Conservation (phyloP, 164 flowering plant genomes). For the Echeveria elegans region DNA sequence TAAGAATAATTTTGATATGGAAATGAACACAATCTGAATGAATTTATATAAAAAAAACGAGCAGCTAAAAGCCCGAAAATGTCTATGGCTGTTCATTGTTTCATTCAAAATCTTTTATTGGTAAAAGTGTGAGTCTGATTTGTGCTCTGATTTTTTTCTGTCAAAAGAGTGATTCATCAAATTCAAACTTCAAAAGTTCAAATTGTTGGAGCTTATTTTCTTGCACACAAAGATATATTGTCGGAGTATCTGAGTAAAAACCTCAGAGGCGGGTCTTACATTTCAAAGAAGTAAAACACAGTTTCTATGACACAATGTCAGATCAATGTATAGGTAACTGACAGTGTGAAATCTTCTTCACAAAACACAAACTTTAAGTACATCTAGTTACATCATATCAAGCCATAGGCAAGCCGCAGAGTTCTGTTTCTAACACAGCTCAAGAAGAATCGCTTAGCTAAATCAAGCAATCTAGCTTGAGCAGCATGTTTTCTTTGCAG, state of each 20-base stretch:
- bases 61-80: background rate
- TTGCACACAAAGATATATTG: background rate
- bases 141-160: conserved; percentile 1
- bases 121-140: background rate
- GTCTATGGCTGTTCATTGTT: background rate
- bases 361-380: background rate
- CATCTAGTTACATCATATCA: background rate
- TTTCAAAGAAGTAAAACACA: too few species aligned
- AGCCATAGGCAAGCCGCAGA: background rate
- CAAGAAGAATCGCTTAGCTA: background rate
- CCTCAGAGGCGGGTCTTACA: background rate
- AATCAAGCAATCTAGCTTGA: conserved; percentile 15
- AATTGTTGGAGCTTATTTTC: background rate
- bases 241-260: background rate
- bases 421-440: background rate
- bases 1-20: background rate
- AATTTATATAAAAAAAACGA: background rate
- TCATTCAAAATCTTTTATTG: background rate
- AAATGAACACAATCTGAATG: background rate
- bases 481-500: conserved; percentile 41
- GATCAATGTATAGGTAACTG: background rate
- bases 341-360: background rate
- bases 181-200: background rate
- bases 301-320: background rate
- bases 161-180: background rate